Base-by-base conservation (phyloP, 257 asterid species). In the Penstemon davidsonii region DNA sequence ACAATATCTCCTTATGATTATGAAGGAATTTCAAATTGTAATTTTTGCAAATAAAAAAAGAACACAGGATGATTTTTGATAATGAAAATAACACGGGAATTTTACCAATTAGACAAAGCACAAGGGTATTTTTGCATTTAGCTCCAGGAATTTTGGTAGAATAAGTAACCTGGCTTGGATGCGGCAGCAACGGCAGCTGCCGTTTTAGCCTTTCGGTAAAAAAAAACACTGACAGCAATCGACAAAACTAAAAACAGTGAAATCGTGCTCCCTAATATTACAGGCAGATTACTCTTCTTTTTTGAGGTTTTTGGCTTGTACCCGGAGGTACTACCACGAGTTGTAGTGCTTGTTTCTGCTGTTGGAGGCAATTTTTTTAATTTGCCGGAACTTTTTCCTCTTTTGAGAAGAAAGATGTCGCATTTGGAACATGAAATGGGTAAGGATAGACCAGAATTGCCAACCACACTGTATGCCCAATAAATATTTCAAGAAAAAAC, bases 141-240 rank as follows among this genome's bases (percentile, higher is more conserved):
- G 6, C 18, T 9, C 5, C 54, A 8, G 8, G 7, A 39, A 13
- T 38, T 60, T 18, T 2, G 18, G 4, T 12, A 1, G 6, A 1
- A 8, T 43, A 12, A 61, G 37, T 36, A 64, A 64, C 82, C 82
- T 74, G 33, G 3, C 43, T 64, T 1, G 19, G 68, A 11, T 2
- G 82, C 80, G 12, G 69, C 60, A 36, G 79, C 79, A 42, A 78
- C 13, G 43, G 86, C 86, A n/a, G 77, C 83, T 5, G 79, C 81
- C 2, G 75, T 36, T 15, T 54, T 78, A 13, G 79, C 73, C 64
- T 13, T 81, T 44, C 75, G 83, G 8, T 69, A 78, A 52, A 19
- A 68, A 13, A 57, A 81, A 51, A 71, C 59, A 7, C 83, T 83
- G 13, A 54, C 41, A 10, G 66, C 73, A 45, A 70, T 76, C 70